Evolutionary conservation across 2,329 filamentous ascomycete genomes (phyloP).

Genomic region (Sclerotinia subarctica): DNA sequence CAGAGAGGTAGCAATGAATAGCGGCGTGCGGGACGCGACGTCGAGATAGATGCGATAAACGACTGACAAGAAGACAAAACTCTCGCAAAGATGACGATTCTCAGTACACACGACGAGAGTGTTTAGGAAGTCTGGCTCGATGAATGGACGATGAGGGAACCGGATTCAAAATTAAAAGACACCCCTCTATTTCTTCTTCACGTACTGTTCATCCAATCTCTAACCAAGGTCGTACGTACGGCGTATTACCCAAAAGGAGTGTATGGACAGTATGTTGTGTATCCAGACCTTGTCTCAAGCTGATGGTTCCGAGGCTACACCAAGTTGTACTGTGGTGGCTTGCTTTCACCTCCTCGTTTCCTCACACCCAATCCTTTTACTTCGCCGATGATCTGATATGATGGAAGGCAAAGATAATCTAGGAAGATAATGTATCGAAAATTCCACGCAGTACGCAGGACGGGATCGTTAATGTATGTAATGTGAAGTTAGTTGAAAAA

Average conservation of each 20-base stretch:
- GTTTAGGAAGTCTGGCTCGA: background rate
- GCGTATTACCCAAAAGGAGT: conserved; percentile 12
- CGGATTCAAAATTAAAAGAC: conserved; percentile 2
- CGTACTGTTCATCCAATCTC: conserved; percentile 10
- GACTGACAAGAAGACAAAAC: conserved; percentile 5
- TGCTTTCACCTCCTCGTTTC: conserved; percentile 6
- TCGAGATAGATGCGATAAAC: conserved; percentile 4
- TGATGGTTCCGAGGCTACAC: conserved; percentile 10
- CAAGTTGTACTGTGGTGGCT: background rate
- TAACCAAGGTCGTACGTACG: conserved; percentile 3
- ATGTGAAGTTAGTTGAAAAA: background rate
- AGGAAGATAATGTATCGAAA: conserved; percentile 14
- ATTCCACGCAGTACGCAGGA: conserved; percentile 14
- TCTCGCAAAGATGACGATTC: conserved; percentile 4
- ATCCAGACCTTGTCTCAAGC: conserved; percentile 11
- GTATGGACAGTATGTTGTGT: conserved; percentile 14
- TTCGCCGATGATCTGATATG: conserved; percentile 9
- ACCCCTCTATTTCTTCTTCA: conserved; percentile 14
- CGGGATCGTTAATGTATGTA: conserved; percentile 6
- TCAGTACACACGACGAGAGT: background rate
- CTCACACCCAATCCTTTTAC: conserved; percentile 1
- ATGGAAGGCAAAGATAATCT: background rate
- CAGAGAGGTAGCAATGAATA: background rate
- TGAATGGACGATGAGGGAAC: background rate
- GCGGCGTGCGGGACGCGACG: background rate